Evolutionary conservation across 192 early-diverging fungal genomes (phyloP), one percentile per base, ranked within the genome.

Genomic region (Chytriomyces sp.): DNA sequence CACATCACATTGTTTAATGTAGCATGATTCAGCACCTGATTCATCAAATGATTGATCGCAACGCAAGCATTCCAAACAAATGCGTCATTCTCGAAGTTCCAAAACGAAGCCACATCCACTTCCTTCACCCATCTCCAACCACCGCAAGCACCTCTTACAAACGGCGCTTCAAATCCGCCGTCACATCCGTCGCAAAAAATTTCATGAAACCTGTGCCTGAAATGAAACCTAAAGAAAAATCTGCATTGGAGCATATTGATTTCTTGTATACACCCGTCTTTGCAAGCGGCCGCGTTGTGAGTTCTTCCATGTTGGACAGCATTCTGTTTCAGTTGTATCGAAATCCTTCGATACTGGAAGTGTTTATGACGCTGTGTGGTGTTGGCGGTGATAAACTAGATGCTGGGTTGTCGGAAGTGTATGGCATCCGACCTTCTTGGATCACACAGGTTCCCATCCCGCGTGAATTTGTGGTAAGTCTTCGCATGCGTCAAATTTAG

Each of bases 1-100:
- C n/a, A n/a, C n/a, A n/a, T n/a, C 35, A 4, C 35, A 35, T 35
- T 35, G 0, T 35, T 35, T 35, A 35, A 35, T 35, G n/a, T 35
- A 35, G 35, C 48, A 92, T 92, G 91, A 81, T 88, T n/a, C 86
- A 86, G 26, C 88, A 92, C 79, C 74, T 92, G 35, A 84, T 90
- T 44, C 76, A 90, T 66, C 76, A 85, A 45, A 82, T 91, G 26
- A 76, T 87, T 5, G 74, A 81, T 28, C 68, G 85, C 13, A 61
- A 69, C 35, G 77, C 64, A 70, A 73, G 48, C 50, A 43, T 44
- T 7, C 45, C 13, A 18, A 57, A 62, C 13, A 82, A 80, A 67
- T 69, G 20, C 45, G 77, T 77, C 35, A 64, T 76, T 20, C 24
- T 82, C 13, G 82, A 79, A 67, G 60, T 81, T 68, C 63, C 68